Percentiles rank a stretch among this genome's conserved stretches.
phyloP scores from a whole-genome alignment of 2,329 filamentous ascomycete species.

The Geosmithia flava region DNA sequence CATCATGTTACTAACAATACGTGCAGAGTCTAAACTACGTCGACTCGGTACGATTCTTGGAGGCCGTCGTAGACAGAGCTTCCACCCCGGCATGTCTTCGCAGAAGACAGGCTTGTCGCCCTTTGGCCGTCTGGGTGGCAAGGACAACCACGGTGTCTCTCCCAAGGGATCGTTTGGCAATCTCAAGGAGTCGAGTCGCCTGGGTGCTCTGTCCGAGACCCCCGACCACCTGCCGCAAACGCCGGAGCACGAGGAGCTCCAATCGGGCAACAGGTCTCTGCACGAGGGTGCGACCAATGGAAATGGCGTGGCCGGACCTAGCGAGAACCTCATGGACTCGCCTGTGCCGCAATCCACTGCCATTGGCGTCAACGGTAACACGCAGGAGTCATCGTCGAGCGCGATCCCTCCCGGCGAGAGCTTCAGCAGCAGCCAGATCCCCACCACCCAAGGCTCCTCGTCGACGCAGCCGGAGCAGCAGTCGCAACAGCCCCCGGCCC shows the following conservation, averaged over 20 bases:
- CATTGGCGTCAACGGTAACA: slow-evolving; percentile 32
- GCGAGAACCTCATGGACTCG: slow-evolving; percentile 15
- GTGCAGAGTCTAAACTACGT: slow-evolving; percentile 42
- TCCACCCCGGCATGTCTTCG: slow-evolving; percentile 49
- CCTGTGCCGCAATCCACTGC: slow-evolving; percentile 19
- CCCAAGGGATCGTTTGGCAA: slow-evolving; percentile 48
- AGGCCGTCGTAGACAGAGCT: slow-evolving; percentile 51
- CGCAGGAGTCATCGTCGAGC: slow-evolving; percentile 21
- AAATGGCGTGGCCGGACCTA: slow-evolving; percentile 26
- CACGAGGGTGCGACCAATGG: slow-evolving; percentile 23
- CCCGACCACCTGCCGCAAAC: slow-evolving; percentile 29
- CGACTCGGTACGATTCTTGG: slow-evolving; percentile 57
- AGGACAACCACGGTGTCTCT: slow-evolving; percentile 38
- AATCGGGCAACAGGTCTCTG: slow-evolving; percentile 7
- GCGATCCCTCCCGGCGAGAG: background rate
- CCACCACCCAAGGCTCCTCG: background rate
- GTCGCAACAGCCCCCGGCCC: background rate
- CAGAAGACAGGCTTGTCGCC: slow-evolving; percentile 34
- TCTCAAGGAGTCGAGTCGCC: slow-evolving; percentile 37
- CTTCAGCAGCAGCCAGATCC: background rate
- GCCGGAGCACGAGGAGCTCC: slow-evolving; percentile 12
- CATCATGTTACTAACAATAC: slow-evolving; percentile 9
- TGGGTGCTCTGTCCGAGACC: slow-evolving; percentile 46
- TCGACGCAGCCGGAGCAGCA: background rate
- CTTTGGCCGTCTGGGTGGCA: slow-evolving; percentile 55